A percentile compares a stretch with the other conserved stretches of the same genome.
These are phyloP conservation scores for Patellaria atrata DNA, from an alignment of 495 filamentous ascomycete genomes.

Conservation along the genomic window DNA sequence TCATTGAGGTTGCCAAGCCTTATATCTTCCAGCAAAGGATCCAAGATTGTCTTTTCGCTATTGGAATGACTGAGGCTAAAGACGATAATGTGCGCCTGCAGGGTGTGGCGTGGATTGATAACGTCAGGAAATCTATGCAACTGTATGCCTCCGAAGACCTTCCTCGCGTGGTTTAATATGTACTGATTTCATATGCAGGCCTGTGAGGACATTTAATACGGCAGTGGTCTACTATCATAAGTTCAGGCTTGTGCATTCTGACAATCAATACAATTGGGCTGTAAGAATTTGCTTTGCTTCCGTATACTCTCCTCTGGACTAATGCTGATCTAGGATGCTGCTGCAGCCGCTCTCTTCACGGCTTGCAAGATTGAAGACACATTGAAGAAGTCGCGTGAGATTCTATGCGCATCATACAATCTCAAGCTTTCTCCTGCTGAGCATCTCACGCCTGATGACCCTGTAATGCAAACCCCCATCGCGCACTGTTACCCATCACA, in stretches of 20 bases:
- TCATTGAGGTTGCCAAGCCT: conserved; percentile 54
- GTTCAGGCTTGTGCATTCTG: conserved; percentile 66
- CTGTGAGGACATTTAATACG: conserved; percentile 71
- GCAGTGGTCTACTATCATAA: conserved; percentile 78
- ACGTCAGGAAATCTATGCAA: conserved; percentile 52
- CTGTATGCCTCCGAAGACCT: conserved; percentile 38
- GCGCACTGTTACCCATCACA: background rate
- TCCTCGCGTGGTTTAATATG: conserved; percentile 2
- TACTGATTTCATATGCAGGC: conserved; percentile 31
- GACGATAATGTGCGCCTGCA: conserved; percentile 61
- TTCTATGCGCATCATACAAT: conserved; percentile 81
- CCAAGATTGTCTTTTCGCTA: conserved; percentile 39
- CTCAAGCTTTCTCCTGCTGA: conserved; percentile 57
- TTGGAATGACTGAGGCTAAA: conserved; percentile 40
- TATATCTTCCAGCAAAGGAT: conserved; percentile 52
- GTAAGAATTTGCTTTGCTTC: conserved; percentile 4
- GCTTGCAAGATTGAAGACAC: conserved; percentile 98
- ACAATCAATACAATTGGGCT: conserved; percentile 43
- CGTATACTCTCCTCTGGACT: conserved; percentile 4
- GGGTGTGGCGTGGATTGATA: conserved; percentile 70
- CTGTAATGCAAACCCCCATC: conserved; percentile 33
- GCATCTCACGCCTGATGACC: conserved; percentile 66
- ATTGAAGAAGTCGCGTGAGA: conserved; percentile 87
- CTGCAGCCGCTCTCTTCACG: conserved; percentile 72
- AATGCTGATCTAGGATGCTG: conserved; percentile 48